phyloP scores from a whole-genome alignment of 1,284 basidiomycete species.

The Abortiporus biennis region DNA sequence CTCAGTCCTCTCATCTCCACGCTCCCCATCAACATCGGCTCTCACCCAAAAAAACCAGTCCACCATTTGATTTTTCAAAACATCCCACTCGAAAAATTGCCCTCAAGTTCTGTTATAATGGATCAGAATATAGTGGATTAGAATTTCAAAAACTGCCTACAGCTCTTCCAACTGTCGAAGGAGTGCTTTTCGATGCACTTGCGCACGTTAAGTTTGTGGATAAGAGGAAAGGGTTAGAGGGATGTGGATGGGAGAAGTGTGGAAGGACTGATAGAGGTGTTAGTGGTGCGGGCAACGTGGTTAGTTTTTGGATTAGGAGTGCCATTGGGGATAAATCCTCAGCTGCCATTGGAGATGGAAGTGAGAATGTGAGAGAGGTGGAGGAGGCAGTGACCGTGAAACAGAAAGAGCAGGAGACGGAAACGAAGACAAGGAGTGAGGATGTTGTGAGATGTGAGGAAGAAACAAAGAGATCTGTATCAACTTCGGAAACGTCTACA shows the following conservation, averaged over 20 bases:
- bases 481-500: too few species aligned
- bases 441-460: too few species aligned
- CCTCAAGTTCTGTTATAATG: constrained; percentile 88
- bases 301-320: constrained; percentile 87
- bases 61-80: constrained; percentile 59
- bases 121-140: constrained; percentile 88
- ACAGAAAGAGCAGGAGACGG: neutral
- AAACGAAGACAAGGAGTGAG: neutral
- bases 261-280: constrained; percentile 95
- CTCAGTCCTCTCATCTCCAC: constrained; percentile 7
- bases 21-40: constrained; percentile 4
- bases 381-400: neutral
- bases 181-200: constrained; percentile 79
- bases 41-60: constrained; percentile 21
- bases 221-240: constrained; percentile 68
- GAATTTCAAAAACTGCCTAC: constrained; percentile 71
- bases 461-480: too few species aligned
- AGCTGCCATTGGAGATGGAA: too few species aligned
- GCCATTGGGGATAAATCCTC: constrained; percentile 26
- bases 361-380: too few species aligned
- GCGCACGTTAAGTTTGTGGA: constrained; percentile 75
- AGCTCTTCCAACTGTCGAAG: constrained; percentile 86
- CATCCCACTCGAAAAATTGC: constrained; percentile 86
- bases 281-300: constrained; percentile 90
- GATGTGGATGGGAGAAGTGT: constrained; percentile 87